Conservation (phyloP, 2,329 filamentous ascomycete species). For the Dryadomyces sulphureus region DNA sequence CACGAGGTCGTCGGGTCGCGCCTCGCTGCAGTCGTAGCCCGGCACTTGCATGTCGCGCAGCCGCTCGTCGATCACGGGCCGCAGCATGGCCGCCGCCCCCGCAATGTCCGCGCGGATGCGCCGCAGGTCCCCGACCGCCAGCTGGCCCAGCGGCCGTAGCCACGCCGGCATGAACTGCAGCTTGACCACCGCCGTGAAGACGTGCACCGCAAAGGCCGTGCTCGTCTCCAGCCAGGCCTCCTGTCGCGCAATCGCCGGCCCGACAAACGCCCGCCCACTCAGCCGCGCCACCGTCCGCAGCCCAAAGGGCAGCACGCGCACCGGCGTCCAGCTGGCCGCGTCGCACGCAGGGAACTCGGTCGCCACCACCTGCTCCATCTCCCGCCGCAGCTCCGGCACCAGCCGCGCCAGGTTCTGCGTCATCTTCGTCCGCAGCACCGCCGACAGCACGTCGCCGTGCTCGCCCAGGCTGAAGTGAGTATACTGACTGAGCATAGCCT, state of each 20-base stretch:
- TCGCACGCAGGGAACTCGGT: conserved; percentile 33
- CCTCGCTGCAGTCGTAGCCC: no score
- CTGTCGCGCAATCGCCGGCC: conserved; percentile 31
- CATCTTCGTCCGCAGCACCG: conserved; percentile 29
- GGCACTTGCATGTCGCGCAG: conserved; percentile 23
- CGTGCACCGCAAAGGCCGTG: conserved; percentile 33
- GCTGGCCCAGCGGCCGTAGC: conserved; percentile 30
- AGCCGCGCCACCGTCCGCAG: conserved; percentile 36
- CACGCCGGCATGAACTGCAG: conserved; percentile 37
- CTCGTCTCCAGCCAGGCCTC: conserved; percentile 38
- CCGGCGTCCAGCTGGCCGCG: conserved; percentile 34
- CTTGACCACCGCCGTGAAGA: conserved; percentile 31
- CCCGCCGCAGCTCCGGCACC: conserved; percentile 28
- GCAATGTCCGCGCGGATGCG: conserved; percentile 28
- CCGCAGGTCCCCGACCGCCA: conserved; percentile 29
- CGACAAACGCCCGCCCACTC: conserved; percentile 38
- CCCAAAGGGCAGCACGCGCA: conserved; percentile 36
- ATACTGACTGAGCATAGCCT: conserved; percentile 36
- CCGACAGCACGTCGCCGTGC: conserved; percentile 28
- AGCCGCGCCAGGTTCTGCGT: conserved; percentile 32
- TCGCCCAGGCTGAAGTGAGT: conserved; percentile 32
- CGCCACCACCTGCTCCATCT: conserved; percentile 29
- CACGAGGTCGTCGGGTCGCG: conserved; percentile 26
- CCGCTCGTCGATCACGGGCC: conserved; percentile 30
- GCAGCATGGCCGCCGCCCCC: conserved; percentile 26